These are phyloP conservation scores for Yamadazyma sp. DNA, from an alignment of 805 yeast genomes.

Conservation along the genomic window DNA sequence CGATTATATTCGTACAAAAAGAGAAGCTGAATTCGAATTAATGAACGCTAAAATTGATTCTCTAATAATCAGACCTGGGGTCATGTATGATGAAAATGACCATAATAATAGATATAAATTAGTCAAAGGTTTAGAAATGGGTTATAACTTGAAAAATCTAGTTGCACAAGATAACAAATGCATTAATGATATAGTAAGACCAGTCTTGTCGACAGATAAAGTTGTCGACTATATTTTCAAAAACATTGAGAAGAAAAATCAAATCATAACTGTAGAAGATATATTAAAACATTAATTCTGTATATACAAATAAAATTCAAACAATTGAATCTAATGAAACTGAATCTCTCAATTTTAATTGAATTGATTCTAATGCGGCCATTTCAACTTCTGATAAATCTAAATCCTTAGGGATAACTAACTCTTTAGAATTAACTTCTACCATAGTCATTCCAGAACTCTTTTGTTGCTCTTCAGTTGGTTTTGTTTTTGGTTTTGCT, in stretches of 20 bases:
- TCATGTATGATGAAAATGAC: constrained; percentile 62
- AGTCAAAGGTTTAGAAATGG: constrained; percentile 34
- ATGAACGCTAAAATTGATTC: constrained; percentile 50
- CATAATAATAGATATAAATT: constrained; percentile 12
- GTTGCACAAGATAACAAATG: constrained; percentile 34
- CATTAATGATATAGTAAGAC: constrained; percentile 52
- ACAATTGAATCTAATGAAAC: too few relatives aligned
- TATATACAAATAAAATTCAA: neutral
- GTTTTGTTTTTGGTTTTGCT: constrained; percentile 1
- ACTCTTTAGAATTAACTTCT: constrained; percentile 1
- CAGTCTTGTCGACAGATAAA: constrained; percentile 61
- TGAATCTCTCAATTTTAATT: constrained; percentile 11
- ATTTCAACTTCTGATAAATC: constrained; percentile 23
- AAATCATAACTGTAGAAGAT: constrained; percentile 50
- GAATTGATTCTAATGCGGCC: constrained; percentile 25
- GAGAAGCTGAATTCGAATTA: constrained; percentile 69
- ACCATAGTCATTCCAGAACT: constrained; percentile 1
- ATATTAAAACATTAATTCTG: constrained; percentile 9
- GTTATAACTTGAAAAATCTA: constrained; percentile 42
- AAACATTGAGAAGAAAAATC: constrained; percentile 51
- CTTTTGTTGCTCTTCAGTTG: neutral
- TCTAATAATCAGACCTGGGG: constrained; percentile 74
- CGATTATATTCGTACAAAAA: constrained; percentile 71
- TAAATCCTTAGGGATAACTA: constrained; percentile 20
- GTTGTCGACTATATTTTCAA: constrained; percentile 62